A percentile compares a stretch with the other conserved stretches of the same genome.
Evolutionary conservation across 1,284 basidiomycete species (phyloP).

Genomic region (Laetiporus sulphureus): DNA sequence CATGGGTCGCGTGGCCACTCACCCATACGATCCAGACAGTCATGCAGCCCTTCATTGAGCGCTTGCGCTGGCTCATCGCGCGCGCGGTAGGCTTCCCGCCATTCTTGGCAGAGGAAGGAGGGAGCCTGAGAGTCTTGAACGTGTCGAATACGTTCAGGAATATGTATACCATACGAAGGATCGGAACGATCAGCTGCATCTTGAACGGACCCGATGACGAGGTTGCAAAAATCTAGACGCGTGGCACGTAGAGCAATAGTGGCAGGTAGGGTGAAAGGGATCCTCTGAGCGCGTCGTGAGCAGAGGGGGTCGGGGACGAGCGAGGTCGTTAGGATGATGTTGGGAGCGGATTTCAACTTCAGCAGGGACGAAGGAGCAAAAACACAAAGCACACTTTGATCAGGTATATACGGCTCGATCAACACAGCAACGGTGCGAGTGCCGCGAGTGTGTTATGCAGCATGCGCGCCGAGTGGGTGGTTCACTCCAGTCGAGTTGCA

Average conservation of each 20-base stretch:
- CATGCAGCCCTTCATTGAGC: conserved; percentile 76
- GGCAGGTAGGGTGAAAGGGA: no score
- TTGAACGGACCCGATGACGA: conserved; percentile 1
- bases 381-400: no score
- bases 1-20: conserved; percentile 19
- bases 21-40: conserved; percentile 83
- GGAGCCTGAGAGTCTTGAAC: conserved; percentile 70
- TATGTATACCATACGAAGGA: conserved; percentile 60
- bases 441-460: not conserved
- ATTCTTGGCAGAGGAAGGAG: conserved; percentile 53
- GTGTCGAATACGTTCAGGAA: conserved; percentile 77
- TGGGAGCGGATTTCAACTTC: no score
- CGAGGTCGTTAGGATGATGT: no score
- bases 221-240: not conserved
- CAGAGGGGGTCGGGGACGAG: no score
- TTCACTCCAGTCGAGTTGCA: not conserved
- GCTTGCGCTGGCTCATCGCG: conserved; percentile 65
- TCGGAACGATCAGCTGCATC: conserved; percentile 67
- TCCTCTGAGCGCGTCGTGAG: no score
- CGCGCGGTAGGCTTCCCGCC: conserved; percentile 55
- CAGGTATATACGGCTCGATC: no score
- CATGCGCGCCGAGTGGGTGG: not conserved
- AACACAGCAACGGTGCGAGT: no score
- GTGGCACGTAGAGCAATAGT: not conserved
- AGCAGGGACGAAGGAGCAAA: no score